Percentiles rank a stretch among this genome's conserved stretches.
phyloP scores from a whole-genome alignment of 1,139 yeast species.

The Wickerhamomyces sp. region DNA sequence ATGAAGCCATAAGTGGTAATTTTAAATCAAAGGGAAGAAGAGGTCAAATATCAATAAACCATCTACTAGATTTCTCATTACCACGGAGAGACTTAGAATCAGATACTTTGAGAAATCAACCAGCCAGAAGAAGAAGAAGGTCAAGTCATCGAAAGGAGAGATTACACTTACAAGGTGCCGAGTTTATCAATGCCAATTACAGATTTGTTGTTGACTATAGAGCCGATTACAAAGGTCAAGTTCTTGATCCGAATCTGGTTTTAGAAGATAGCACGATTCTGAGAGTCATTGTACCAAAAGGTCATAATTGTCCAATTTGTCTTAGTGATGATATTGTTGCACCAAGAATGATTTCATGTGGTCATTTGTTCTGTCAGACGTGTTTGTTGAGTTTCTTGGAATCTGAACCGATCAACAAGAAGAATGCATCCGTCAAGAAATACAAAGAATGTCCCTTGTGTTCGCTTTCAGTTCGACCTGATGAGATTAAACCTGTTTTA shows the following conservation, averaged over 20 bases:
- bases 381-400: conserved; percentile 73
- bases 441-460: conserved; percentile 86
- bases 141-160: conserved; percentile 21
- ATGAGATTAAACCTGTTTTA: conserved; percentile 66
- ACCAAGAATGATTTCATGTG: conserved; percentile 93
- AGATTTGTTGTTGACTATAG: conserved; percentile 70
- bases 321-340: conserved; percentile 79
- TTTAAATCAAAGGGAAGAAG: conserved; percentile 36
- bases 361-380: conserved; percentile 83
- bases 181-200: conserved; percentile 80
- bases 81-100: conserved; percentile 40
- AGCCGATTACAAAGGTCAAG: conserved; percentile 50
- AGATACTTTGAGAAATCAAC: conserved; percentile 4
- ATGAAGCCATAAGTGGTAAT: conserved; percentile 24
- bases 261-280: conserved; percentile 57
- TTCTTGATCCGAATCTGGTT: conserved; percentile 70
- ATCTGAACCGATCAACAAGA: conserved; percentile 39
- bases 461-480: conserved; percentile 54
- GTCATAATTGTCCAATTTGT: conserved; percentile 89
- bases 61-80: conserved; percentile 58
- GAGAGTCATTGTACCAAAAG: conserved; percentile 68
- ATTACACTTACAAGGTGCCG: conserved; percentile 55
- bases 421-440: conserved; percentile 35
- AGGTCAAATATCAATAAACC: conserved; percentile 58
- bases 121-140: conserved; percentile 20